phyloP scores from a whole-genome alignment of 2,329 filamentous ascomycete species.

The Leptodontidium sp. region DNA sequence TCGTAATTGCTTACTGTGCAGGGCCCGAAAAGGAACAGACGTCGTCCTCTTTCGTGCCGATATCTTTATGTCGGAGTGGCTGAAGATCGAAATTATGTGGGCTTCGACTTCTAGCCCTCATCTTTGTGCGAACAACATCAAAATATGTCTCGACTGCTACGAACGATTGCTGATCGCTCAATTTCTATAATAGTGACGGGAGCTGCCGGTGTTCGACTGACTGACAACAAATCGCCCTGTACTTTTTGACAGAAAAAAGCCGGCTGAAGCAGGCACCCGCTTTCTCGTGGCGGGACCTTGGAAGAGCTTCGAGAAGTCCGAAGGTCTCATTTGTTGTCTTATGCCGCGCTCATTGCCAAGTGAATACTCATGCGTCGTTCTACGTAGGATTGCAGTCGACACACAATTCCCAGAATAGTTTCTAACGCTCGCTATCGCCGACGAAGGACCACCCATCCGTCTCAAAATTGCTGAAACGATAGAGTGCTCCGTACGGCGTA shows the following conservation, averaged over 20 bases:
- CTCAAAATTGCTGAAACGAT: neutral
- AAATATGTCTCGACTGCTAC: neutral
- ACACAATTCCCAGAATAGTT: neutral
- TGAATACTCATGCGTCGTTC: neutral
- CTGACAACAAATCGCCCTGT: neutral
- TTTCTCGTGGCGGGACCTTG: conserved; percentile 8
- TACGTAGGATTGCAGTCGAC: neutral
- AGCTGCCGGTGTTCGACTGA: neutral
- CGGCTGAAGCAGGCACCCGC: neutral
- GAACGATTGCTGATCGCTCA: neutral
- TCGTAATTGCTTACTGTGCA: no score
- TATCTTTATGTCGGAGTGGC: no score
- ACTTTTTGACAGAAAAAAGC: neutral
- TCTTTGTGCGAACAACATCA: neutral
- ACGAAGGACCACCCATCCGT: neutral
- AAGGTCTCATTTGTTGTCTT: neutral
- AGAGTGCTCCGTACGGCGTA: neutral
- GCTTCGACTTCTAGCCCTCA: neutral
- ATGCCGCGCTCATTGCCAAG: no score
- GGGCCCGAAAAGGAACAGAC: no score
- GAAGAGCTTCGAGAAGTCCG: conserved; percentile 5
- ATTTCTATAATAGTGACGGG: neutral
- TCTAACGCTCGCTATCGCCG: neutral
- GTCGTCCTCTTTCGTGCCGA: no score
- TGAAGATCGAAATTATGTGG: no score